These are phyloP conservation scores for Geranium incanum DNA, from an alignment of 441 rosid genomes.

Conservation along the genomic window DNA sequence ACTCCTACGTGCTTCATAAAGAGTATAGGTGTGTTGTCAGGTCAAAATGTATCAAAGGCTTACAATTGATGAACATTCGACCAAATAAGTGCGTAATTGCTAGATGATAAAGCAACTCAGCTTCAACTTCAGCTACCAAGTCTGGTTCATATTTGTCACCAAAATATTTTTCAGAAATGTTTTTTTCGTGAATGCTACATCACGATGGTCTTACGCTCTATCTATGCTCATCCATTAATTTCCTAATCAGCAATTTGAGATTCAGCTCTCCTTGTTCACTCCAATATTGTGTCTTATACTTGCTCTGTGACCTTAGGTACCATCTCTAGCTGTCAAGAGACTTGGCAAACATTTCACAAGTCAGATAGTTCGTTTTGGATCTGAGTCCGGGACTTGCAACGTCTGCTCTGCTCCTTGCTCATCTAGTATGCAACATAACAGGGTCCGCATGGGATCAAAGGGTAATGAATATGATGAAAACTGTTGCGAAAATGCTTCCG, in stretches of 20 bases:
- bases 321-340: constrained; percentile 35
- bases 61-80: not conserved
- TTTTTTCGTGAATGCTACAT: not conserved
- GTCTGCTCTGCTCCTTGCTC: constrained; percentile 78
- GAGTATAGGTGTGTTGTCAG: not conserved
- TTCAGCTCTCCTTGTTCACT: not conserved
- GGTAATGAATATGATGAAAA: constrained; percentile 61
- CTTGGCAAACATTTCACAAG: constrained; percentile 40
- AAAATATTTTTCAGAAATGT: not conserved
- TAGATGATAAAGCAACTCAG: not conserved
- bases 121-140: too few relatives aligned
- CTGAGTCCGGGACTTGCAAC: constrained; percentile 76
- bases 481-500: constrained; percentile 38
- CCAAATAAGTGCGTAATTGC: not conserved
- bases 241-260: constrained; percentile 4
- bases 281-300: constrained; percentile 5
- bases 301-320: constrained; percentile 28
- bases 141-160: too few relatives aligned
- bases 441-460: constrained; percentile 46
- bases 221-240: not conserved
- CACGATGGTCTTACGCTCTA: not conserved
- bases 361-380: constrained; percentile 35
- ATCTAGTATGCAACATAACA: constrained; percentile 68
- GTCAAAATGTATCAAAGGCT: not conserved
- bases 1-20: not conserved